Conservation (phyloP, 345 rosid species). For the Hypericum perforatum region DNA sequence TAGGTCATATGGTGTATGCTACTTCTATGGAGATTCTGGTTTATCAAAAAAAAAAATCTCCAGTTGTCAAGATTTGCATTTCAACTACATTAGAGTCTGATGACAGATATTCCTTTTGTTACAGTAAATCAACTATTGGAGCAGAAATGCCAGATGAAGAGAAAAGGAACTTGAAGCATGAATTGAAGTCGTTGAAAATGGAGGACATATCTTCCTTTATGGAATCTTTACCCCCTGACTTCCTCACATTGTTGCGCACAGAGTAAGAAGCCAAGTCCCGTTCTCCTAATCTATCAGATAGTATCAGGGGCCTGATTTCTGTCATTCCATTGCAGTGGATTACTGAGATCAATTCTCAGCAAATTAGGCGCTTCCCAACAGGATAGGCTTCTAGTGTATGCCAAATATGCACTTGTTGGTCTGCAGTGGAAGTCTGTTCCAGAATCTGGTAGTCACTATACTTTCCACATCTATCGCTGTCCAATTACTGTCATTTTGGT, state of each 20-base stretch:
- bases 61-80: background rate
- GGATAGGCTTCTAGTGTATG: conserved; percentile 57
- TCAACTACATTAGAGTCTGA: background rate
- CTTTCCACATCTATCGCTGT: no score
- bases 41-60: no score
- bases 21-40: no score
- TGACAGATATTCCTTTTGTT: background rate
- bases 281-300: background rate
- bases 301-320: background rate
- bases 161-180: conserved; percentile 53
- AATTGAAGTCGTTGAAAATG: conserved; percentile 48
- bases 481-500: no score
- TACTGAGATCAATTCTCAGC: conserved; percentile 49
- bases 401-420: conserved; percentile 53
- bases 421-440: conserved; percentile 31
- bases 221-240: conserved; percentile 81
- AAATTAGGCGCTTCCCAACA: conserved; percentile 57
- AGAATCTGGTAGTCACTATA: conserved; percentile 29
- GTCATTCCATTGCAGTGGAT: conserved; percentile 38
- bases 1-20: no score
- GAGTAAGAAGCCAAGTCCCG: conserved; percentile 42
- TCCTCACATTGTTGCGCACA: conserved; percentile 52
- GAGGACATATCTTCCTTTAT: conserved; percentile 78
- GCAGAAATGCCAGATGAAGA: conserved; percentile 58
- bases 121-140: conserved; percentile 67